These are phyloP conservation scores for Phyllosticta citrichinensis DNA, from an alignment of 2,329 filamentous ascomycete genomes.

Conservation along the genomic window DNA sequence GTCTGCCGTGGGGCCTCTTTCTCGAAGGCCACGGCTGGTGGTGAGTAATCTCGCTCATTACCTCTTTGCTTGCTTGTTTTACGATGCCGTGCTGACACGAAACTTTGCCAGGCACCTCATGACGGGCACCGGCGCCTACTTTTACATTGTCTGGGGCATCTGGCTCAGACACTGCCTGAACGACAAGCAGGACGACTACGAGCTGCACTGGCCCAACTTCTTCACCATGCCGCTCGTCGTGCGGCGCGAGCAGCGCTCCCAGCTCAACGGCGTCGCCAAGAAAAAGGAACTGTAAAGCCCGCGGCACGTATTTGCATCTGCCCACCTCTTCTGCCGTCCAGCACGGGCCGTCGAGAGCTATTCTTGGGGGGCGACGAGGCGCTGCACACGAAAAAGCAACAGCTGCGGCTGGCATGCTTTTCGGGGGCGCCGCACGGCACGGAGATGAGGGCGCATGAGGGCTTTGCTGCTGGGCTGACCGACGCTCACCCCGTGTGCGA, in stretches of 20 bases:
- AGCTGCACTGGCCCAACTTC: slow-evolving; percentile 57
- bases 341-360: too few species aligned
- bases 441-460: too few species aligned
- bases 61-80: background rate
- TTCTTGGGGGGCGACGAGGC: too few species aligned
- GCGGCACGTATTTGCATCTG: too few species aligned
- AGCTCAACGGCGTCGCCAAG: background rate
- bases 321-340: background rate
- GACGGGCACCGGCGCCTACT: slow-evolving; percentile 74
- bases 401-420: too few species aligned
- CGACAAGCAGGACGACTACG: slow-evolving; percentile 59
- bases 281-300: slow-evolving; percentile 1
- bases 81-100: background rate
- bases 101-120: slow-evolving; percentile 54
- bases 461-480: too few species aligned
- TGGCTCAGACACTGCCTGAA: slow-evolving; percentile 73
- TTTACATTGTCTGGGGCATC: slow-evolving; percentile 74
- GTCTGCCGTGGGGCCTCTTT: slow-evolving; percentile 70
- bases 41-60: slow-evolving; percentile 31
- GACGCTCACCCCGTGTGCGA: too few species aligned
- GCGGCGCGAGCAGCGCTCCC: background rate
- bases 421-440: too few species aligned
- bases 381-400: too few species aligned
- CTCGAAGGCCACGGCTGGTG: slow-evolving; percentile 67
- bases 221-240: slow-evolving; percentile 47